Conservation (phyloP, 1,284 basidiomycete species). For the Apiotrichum sp. region DNA sequence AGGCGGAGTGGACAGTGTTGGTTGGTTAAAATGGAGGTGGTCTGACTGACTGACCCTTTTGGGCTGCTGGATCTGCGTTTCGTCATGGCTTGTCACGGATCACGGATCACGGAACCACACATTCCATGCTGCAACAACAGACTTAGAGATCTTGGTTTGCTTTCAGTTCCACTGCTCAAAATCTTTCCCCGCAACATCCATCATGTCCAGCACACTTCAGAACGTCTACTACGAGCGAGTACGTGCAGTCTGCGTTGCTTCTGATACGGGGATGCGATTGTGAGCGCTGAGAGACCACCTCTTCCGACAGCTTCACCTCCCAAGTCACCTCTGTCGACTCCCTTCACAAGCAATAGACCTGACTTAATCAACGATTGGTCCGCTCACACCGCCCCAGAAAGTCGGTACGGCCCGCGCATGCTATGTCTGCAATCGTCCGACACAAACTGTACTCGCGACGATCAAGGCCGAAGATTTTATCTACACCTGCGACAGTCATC, state of each 20-base stretch:
- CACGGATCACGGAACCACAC: no score
- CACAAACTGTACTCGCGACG: slow-evolving; percentile 42
- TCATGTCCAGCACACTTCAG: slow-evolving; percentile 20
- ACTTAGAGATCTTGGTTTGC: not conserved
- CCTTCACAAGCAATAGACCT: not conserved
- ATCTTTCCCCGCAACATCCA: not conserved
- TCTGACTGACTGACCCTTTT: no score
- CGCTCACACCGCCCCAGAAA: slow-evolving; percentile 22
- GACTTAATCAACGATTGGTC: not conserved
- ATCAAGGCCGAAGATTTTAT: slow-evolving; percentile 44
- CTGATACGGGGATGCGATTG: not conserved
- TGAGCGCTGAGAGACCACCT: no score
- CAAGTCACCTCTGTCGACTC: no score
- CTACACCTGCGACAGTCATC: slow-evolving; percentile 43
- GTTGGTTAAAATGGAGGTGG: no score
- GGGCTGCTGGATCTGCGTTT: no score
- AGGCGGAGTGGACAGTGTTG: no score
- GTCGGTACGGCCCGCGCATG: slow-evolving; percentile 39
- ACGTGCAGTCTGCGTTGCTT: slow-evolving; percentile 1
- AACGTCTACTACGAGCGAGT: slow-evolving; percentile 46
- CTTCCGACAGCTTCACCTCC: not conserved
- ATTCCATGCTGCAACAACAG: no score
- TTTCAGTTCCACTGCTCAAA: not conserved
- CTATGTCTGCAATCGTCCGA: slow-evolving; percentile 42
- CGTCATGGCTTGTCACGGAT: no score